Evolutionary conservation across 306 rosid genomes (phyloP).

Genomic region (Cicer judaicum): DNA sequence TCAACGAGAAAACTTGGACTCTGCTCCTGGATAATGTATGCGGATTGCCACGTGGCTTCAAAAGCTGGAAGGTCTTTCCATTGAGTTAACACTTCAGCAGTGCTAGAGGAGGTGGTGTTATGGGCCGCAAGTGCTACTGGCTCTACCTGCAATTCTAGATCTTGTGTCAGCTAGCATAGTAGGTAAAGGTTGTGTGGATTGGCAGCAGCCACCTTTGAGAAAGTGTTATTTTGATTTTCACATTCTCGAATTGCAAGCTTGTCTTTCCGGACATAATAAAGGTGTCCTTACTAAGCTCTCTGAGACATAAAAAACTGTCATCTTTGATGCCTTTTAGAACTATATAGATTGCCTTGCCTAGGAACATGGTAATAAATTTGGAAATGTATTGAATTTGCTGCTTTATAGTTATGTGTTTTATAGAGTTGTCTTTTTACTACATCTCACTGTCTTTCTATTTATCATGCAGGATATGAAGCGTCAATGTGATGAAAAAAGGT

Average conservation of each 20-base stretch:
- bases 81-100: no score
- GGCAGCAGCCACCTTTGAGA: no score
- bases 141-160: no score
- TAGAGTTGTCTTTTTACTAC: conserved; percentile 8
- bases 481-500: conserved; percentile 91
- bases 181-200: no score
- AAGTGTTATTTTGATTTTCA: no score
- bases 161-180: no score
- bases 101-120: no score
- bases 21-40: no score
- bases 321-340: conserved; percentile 19
- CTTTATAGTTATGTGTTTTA: conserved; percentile 30
- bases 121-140: no score
- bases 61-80: no score
- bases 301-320: conserved; percentile 34
- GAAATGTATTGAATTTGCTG: conserved; percentile 19
- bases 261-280: conserved; percentile 2
- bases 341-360: conserved; percentile 28
- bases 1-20: no score
- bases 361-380: conserved; percentile 30
- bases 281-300: conserved; percentile 9
- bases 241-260: conserved; percentile 19
- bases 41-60: no score
- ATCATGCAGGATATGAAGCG: conserved; percentile 89
- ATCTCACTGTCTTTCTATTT: conserved; percentile 48